These are phyloP conservation scores for Erysiphe neolycopersici DNA, from an alignment of 2,329 filamentous ascomycete species.

Conservation along the genomic window DNA sequence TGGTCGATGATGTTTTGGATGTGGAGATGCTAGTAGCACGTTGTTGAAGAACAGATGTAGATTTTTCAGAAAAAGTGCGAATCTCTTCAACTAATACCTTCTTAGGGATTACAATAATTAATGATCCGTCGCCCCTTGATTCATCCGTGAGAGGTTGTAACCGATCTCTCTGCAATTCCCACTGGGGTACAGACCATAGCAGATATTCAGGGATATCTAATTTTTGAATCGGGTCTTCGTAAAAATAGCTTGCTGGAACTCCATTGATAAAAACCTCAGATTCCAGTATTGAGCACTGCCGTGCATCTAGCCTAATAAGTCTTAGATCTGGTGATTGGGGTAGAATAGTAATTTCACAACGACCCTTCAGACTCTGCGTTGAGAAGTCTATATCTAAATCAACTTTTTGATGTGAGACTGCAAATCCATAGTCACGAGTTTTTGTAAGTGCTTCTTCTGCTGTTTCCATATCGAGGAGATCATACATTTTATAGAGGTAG, in stretches of 20 bases:
- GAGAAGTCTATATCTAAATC: conserved; percentile 74
- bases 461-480: conserved; percentile 7
- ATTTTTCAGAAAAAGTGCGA: conserved; percentile 23
- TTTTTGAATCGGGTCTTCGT: conserved; percentile 37
- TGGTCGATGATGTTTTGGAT: conserved; percentile 9
- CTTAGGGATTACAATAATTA: conserved; percentile 31
- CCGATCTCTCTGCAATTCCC: conserved; percentile 45
- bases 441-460: conserved; percentile 1
- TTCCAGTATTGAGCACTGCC: conserved; percentile 31
- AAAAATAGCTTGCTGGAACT: conserved; percentile 11
- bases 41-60: conserved; percentile 18
- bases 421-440: conserved; percentile 14
- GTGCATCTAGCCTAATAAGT: conserved; percentile 31
- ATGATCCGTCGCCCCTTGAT: conserved; percentile 23
- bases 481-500: conserved; percentile 6
- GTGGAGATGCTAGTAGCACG: conserved; percentile 13
- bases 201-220: conserved; percentile 32
- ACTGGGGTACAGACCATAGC: conserved; percentile 43
- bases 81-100: conserved; percentile 34
- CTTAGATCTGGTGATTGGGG: conserved; percentile 28
- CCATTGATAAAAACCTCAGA: conserved; percentile 24
- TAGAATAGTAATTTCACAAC: conserved; percentile 49
- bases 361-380: conserved; percentile 46
- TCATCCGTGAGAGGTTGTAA: conserved; percentile 18
- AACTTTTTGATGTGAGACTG: conserved; percentile 61